Evolutionary conservation across 176 grass and related monocot genomes (phyloP).

Genomic region (Oryza brachyantha): DNA sequence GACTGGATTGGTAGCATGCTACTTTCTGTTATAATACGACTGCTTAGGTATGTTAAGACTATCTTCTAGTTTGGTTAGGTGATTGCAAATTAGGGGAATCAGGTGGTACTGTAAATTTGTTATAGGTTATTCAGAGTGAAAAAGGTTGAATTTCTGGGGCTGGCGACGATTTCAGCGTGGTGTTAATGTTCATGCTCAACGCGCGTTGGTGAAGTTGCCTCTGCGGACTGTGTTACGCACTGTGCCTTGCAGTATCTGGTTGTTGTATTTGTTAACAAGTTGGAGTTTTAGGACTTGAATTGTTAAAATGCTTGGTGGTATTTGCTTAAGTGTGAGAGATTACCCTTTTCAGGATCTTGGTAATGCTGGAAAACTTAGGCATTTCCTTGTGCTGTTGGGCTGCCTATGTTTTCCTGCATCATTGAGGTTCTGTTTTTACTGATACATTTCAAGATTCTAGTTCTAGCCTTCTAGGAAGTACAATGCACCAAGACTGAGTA

Average conservation of each 20-base stretch:
- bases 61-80: background rate
- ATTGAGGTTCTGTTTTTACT: background rate
- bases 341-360: background rate
- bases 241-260: too few species aligned
- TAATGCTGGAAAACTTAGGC: background rate
- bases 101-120: background rate
- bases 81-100: background rate
- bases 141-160: background rate
- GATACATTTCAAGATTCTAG: background rate
- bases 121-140: background rate
- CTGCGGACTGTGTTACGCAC: too few species aligned
- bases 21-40: background rate
- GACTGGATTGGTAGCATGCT: background rate
- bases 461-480: too few species aligned
- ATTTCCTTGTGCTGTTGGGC: too few species aligned
- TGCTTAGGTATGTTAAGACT: background rate
- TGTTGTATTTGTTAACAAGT: too few species aligned
- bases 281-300: background rate
- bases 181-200: too few species aligned
- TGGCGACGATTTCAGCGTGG: background rate
- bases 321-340: background rate
- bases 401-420: background rate
- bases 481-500: background rate
- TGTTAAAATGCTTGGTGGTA: background rate
- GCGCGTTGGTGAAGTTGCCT: too few species aligned